Conservation (phyloP, 306 rosid species). For the Trifolium subterraneum region DNA sequence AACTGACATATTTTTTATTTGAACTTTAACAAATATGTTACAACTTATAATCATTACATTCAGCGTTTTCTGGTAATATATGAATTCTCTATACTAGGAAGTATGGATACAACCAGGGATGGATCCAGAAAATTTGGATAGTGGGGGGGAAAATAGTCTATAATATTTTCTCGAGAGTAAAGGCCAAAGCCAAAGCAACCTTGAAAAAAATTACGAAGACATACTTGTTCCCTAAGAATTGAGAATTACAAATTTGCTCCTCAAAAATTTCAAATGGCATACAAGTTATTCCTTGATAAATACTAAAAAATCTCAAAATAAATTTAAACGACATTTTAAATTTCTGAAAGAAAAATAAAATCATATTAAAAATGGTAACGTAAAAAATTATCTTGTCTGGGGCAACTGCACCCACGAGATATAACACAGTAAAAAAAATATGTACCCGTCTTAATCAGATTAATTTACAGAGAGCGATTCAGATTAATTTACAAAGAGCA, state of each 20-base stretch:
- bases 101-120: background rate
- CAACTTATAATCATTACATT: constrained; percentile 15
- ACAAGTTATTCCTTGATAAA: background rate
- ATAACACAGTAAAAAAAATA: background rate
- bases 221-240: background rate
- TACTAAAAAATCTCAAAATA: background rate
- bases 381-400: background rate
- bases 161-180: background rate
- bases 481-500: background rate
- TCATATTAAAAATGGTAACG: background rate
- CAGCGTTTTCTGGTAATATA: constrained; percentile 21
- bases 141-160: background rate
- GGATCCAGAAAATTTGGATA: constrained; percentile 2
- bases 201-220: background rate
- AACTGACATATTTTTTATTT: constrained; percentile 6
- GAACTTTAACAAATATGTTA: constrained; percentile 25
- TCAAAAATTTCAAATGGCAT: background rate
- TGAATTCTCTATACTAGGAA: constrained; percentile 34
- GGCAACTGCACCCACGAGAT: background rate
- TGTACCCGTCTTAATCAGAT: background rate
- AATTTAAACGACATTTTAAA: background rate
- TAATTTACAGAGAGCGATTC: background rate
- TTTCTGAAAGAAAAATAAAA: background rate
- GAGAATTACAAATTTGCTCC: background rate
- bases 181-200: background rate